Conservation (phyloP, 2,329 filamentous ascomycete genomes). For the Sporothrix phasma region DNA sequence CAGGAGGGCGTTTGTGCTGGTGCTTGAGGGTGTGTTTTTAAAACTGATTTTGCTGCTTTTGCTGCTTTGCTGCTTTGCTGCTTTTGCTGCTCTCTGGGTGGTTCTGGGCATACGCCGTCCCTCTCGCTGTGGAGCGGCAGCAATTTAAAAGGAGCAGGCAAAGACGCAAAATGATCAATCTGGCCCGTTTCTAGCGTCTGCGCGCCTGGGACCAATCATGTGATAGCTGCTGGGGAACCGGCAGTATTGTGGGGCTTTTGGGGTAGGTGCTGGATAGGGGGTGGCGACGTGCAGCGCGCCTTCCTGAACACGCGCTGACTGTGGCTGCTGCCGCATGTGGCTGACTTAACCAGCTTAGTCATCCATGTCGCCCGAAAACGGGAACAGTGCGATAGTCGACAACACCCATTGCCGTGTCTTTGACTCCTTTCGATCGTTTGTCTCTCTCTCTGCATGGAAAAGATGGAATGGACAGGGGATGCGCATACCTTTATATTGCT, state of each 20-base stretch:
- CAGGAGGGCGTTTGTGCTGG: background rate
- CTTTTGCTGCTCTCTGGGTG: background rate
- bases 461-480: background rate
- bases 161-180: constrained; percentile 14
- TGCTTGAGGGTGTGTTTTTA: background rate
- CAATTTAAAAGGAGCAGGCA: background rate
- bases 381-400: too few species aligned
- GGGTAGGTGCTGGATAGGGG: background rate
- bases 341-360: constrained; percentile 1
- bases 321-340: constrained; percentile 5
- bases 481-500: background rate
- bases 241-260: background rate
- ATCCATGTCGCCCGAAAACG: background rate
- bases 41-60: too few species aligned
- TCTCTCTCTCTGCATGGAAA: background rate
- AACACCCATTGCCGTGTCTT: too few species aligned
- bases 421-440: background rate
- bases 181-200: constrained; percentile 16
- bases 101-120: background rate
- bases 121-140: background rate
- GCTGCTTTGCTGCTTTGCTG: too few species aligned
- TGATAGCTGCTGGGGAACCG: background rate
- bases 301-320: background rate
- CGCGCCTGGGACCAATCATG: constrained; percentile 9
- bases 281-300: background rate